These are phyloP conservation scores for Paramecium sonneborni DNA, from an alignment of 73 alveolate genomes.

Conservation along the genomic window DNA sequence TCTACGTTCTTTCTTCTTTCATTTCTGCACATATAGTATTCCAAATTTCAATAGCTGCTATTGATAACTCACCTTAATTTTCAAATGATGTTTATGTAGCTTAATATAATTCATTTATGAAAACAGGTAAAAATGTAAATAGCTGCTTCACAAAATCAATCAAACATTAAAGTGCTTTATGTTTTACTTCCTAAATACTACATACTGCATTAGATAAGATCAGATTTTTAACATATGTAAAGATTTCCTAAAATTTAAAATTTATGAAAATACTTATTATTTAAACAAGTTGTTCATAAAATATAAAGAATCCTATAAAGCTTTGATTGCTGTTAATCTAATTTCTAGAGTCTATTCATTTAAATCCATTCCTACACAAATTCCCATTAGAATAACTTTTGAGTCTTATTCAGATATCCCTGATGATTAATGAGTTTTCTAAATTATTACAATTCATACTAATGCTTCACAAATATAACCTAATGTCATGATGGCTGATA, in stretches of 20 bases:
- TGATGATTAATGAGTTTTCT: slow-evolving; percentile 28
- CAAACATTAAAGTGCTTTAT: not conserved
- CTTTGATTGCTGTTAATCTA: slow-evolving; percentile 31
- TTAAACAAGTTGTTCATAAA: slow-evolving; percentile 20
- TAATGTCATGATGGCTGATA: slow-evolving; percentile 36
- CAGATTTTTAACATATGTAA: not conserved
- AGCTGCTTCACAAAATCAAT: slow-evolving; percentile 19
- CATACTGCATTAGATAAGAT: not conserved
- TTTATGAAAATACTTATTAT: not conserved
- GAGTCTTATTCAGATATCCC: not conserved
- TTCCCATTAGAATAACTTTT: not conserved
- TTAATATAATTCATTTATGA: not conserved
- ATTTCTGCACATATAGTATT: slow-evolving; percentile 41
- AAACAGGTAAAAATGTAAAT: not conserved
- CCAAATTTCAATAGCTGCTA: slow-evolving; percentile 51
- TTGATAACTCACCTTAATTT: not conserved
- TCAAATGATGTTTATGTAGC: not conserved
- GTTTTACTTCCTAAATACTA: not conserved
- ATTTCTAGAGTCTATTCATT: not conserved
- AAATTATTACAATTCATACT: not conserved
- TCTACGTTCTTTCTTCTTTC: not conserved
- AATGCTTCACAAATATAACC: slow-evolving; percentile 51
- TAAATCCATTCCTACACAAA: slow-evolving; percentile 37
- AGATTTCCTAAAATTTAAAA: not conserved
- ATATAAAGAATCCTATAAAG: slow-evolving; percentile 29